Conservation (phyloP, 2,329 filamentous ascomycete species). For the Pyrenophora seminiperda region DNA sequence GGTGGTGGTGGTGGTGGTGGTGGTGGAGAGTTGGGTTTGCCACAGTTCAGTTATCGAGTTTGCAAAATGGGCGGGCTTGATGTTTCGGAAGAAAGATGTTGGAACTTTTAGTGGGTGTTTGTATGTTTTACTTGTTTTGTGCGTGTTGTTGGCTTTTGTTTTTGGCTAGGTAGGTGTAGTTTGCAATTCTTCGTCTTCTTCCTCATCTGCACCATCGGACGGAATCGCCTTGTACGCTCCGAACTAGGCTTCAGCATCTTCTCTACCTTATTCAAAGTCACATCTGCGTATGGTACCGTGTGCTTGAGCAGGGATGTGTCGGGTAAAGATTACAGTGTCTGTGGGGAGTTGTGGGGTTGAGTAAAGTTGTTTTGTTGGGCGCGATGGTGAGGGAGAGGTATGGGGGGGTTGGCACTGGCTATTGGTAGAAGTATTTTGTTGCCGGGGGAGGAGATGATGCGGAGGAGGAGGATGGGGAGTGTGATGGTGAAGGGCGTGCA, state of each 20-base stretch:
- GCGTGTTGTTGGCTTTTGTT: no score
- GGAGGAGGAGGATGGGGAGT: conserved; percentile 41
- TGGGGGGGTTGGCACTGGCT: conserved; percentile 36
- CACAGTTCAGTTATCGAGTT: conserved; percentile 61
- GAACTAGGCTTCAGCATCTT: conserved; percentile 39
- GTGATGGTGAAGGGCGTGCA: conserved; percentile 25
- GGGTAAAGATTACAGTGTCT: conserved; percentile 60
- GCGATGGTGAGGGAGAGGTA: conserved; percentile 57
- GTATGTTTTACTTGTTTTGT: conserved; percentile 56
- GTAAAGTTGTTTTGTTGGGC: conserved; percentile 63
- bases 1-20: no score
- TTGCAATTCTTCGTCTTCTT: conserved; percentile 66
- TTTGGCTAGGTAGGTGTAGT: no score
- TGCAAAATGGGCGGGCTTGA: conserved; percentile 61
- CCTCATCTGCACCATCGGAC: conserved; percentile 65
- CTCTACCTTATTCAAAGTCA: conserved; percentile 59
- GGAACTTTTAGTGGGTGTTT: conserved; percentile 59
- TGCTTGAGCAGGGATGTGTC: conserved; percentile 64
- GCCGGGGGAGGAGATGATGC: conserved; percentile 43
- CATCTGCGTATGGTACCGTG: conserved; percentile 65
- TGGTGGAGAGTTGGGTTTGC: no score
- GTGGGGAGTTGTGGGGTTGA: conserved; percentile 59
- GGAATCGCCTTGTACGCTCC: conserved; percentile 55
- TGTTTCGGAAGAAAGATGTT: conserved; percentile 63
- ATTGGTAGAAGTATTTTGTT: conserved; percentile 41